Percentiles rank a stretch among this genome's conserved stretches.
phyloP scores from a whole-genome alignment of 371 early-diverging fungal species.

The Amoeboaphelidium occidentale region DNA sequence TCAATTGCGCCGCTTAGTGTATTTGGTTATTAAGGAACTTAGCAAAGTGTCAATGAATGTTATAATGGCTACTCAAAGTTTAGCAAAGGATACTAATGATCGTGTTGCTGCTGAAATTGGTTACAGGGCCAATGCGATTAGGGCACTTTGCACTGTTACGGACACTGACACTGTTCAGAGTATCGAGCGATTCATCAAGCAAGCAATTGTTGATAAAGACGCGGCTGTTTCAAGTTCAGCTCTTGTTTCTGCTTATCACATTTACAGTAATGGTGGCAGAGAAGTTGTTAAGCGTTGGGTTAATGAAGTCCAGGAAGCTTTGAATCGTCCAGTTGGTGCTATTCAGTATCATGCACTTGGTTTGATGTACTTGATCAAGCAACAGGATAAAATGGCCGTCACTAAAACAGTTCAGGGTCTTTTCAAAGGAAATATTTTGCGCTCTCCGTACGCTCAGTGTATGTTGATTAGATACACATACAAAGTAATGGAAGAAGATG shows the following conservation, averaged over 20 bases:
- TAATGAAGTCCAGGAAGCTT: conserved; percentile 67
- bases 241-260: conserved; percentile 67
- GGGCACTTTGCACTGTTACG: conserved; percentile 79
- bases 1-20: conserved; percentile 79
- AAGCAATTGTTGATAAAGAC: conserved; percentile 85
- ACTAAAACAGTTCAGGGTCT: conserved; percentile 67
- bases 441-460: conserved; percentile 68
- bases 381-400: conserved; percentile 92
- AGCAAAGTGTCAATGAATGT: conserved; percentile 63
- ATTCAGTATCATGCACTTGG: conserved; percentile 93
- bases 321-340: conserved; percentile 47
- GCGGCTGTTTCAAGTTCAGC: conserved; percentile 74
- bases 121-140: conserved; percentile 81
- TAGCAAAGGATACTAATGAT: conserved; percentile 90
- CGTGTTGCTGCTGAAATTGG: conserved; percentile 32
- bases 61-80: conserved; percentile 82
- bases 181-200: conserved; percentile 85
- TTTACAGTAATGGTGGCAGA: conserved; percentile 40
- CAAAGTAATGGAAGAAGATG: conserved; percentile 80
- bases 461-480: conserved; percentile 75
- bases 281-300: conserved; percentile 70
- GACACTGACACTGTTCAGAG: conserved; percentile 87
- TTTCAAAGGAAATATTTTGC: conserved; percentile 25
- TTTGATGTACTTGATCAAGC: conserved; percentile 69
- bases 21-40: conserved; percentile 86